Conservation (phyloP, 352 stramenopile species). For the Globisporangium polare region DNA sequence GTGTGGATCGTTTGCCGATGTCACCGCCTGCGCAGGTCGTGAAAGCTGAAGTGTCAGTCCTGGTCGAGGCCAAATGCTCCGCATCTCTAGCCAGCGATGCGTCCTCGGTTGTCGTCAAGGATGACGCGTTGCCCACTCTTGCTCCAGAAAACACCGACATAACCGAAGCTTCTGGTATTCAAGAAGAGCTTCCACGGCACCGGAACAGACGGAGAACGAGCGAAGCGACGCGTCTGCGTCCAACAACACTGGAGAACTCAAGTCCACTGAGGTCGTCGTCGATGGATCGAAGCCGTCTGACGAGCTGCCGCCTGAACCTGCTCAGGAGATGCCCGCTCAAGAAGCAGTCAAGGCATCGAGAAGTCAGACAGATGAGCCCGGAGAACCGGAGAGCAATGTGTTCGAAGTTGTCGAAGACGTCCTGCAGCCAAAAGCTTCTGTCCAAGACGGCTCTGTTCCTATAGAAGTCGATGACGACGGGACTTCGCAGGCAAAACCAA, state of each 20-base stretch:
- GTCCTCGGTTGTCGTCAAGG: background rate
- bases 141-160: background rate
- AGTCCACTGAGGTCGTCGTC: too few species aligned
- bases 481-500: background rate
- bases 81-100: background rate
- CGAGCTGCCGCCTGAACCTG: too few species aligned
- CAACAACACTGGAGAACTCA: background rate
- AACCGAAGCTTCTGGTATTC: background rate
- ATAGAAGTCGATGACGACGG: background rate
- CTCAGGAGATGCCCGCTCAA: background rate
- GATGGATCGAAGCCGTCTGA: background rate
- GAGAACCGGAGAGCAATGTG: background rate
- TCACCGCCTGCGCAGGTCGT: background rate
- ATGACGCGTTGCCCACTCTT: background rate
- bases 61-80: background rate
- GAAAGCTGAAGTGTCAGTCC: background rate
- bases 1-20: background rate
- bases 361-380: background rate
- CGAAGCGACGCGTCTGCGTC: background rate
- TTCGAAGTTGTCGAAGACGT: background rate
- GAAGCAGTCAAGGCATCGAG: background rate
- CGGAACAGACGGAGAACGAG: background rate
- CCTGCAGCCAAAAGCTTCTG: background rate
- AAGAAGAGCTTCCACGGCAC: background rate
- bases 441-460: background rate